phyloP scores from a whole-genome alignment of 2,329 filamentous ascomycete species.

The Moelleriella libera region DNA sequence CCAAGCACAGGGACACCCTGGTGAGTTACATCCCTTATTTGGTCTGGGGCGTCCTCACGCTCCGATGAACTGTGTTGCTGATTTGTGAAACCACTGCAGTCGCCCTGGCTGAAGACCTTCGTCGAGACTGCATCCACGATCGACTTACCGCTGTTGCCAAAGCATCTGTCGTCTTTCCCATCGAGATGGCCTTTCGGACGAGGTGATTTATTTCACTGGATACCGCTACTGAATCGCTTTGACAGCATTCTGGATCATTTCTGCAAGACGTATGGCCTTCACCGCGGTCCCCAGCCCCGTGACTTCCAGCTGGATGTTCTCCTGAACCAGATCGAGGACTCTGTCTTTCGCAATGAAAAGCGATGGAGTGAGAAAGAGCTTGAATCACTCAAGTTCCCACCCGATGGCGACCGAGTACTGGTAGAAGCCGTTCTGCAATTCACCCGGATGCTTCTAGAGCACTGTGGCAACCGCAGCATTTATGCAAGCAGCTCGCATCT shows the following conservation, averaged over 20 bases:
- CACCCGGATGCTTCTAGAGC: conserved; percentile 76
- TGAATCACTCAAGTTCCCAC: conserved; percentile 44
- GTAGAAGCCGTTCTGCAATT: conserved; percentile 73
- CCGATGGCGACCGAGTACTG: conserved; percentile 68
- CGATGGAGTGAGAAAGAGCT: conserved; percentile 33
- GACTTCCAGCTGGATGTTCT: conserved; percentile 59
- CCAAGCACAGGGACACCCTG: conserved; percentile 53
- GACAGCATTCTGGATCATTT: conserved; percentile 77
- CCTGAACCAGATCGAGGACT: conserved; percentile 39
- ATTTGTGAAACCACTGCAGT: conserved; percentile 35
- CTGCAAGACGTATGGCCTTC: conserved; percentile 65
- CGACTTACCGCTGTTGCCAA: conserved; percentile 63
- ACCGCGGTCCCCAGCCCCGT: conserved; percentile 64
- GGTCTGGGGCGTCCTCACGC: too few species aligned
- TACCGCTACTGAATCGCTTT: conserved; percentile 83
- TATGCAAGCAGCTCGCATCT: conserved; percentile 88
- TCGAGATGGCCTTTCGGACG: conserved; percentile 88
- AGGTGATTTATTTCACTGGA: conserved; percentile 97
- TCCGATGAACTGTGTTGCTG: too few species aligned
- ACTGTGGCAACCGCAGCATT: conserved; percentile 91
- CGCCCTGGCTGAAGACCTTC: conserved; percentile 74
- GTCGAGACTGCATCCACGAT: conserved; percentile 55
- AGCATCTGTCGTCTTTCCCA: conserved; percentile 67
- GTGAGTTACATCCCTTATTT: conserved; percentile 24
- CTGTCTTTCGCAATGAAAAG: conserved; percentile 33